phyloP scores from a whole-genome alignment of 2,329 filamentous ascomycete species.

The Seiridium unicorne region DNA sequence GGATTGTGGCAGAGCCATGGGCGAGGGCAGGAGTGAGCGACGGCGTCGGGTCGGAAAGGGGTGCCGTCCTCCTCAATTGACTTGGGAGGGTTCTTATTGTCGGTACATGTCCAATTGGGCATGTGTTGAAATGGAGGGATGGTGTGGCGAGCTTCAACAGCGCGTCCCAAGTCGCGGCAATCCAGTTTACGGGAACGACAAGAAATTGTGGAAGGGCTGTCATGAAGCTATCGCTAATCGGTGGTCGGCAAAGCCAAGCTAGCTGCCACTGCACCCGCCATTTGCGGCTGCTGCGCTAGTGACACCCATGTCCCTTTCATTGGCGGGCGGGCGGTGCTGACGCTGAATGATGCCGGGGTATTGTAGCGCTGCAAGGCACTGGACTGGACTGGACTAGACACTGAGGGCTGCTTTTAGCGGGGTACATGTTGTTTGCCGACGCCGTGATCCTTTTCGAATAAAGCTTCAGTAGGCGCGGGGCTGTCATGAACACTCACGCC shows the following conservation, averaged over 20 bases:
- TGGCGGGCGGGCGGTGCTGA: background rate
- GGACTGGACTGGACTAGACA: background rate
- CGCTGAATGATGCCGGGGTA: background rate
- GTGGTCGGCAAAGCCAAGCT: background rate
- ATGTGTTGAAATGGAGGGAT: background rate
- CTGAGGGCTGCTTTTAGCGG: background rate
- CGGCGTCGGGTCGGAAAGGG: conserved; percentile 1
- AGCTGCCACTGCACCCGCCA: background rate
- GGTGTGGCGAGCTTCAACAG: background rate
- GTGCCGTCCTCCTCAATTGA: conserved; percentile 5
- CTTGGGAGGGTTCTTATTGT: background rate
- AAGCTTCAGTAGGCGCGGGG: conserved; percentile 3
- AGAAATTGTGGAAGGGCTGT: background rate
- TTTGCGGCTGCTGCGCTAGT: background rate
- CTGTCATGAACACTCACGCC: conserved; percentile 1
- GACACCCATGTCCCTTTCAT: background rate
- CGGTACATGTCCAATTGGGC: background rate
- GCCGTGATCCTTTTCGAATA: background rate
- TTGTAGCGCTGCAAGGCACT: background rate
- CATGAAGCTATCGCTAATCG: background rate
- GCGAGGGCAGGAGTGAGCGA: conserved; percentile 4
- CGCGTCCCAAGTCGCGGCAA: background rate
- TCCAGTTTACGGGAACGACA: background rate
- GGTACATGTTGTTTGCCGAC: background rate
- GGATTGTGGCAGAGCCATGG: conserved; percentile 46